A percentile compares a stretch with the other conserved stretches of the same genome.
phyloP scores from a whole-genome alignment of 78 protist genomes.

The Dictyostelium brefeldianum region DNA sequence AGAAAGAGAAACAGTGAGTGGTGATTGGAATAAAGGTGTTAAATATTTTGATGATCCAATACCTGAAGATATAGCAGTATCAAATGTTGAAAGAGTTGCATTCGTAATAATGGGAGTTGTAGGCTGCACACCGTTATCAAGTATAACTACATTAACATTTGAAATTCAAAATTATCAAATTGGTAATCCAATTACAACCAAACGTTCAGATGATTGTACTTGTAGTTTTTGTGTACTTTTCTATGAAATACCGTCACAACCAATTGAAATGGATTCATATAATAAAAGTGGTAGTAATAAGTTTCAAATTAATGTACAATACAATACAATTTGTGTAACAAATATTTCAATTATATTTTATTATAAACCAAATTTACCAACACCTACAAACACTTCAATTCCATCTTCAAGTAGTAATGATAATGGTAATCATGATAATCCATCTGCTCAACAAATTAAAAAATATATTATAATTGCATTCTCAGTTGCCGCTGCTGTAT shows the following conservation, averaged over 20 bases:
- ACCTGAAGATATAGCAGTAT: not conserved
- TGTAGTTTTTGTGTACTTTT: conserved; percentile 8
- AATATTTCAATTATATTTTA: not conserved
- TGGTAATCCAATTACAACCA: not conserved
- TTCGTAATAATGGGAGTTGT: conserved; percentile 1
- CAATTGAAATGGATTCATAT: not conserved
- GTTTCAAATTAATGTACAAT: not conserved
- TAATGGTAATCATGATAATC: not conserved
- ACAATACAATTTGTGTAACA: not conserved
- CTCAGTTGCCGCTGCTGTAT: conserved; percentile 25
- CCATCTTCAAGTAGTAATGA: too few species aligned
- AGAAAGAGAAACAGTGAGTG: not conserved
- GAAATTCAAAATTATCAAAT: conserved; percentile 4
- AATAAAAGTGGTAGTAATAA: not conserved
- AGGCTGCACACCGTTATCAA: not conserved
- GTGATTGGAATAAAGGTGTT: conserved; percentile 35
- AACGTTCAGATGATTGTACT: not conserved
- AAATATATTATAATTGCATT: conserved; percentile 22
- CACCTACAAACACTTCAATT: not conserved
- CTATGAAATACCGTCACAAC: not conserved
- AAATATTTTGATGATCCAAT: conserved; percentile 22
- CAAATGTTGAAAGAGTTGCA: not conserved
- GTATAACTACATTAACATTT: not conserved
- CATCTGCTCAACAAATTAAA: not conserved
- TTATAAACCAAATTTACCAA: not conserved